A percentile compares a stretch with the other conserved stretches of the same genome.
Conservation (phyloP, 2,329 filamentous ascomycete genomes). For the Mollisia scopiformis region DNA sequence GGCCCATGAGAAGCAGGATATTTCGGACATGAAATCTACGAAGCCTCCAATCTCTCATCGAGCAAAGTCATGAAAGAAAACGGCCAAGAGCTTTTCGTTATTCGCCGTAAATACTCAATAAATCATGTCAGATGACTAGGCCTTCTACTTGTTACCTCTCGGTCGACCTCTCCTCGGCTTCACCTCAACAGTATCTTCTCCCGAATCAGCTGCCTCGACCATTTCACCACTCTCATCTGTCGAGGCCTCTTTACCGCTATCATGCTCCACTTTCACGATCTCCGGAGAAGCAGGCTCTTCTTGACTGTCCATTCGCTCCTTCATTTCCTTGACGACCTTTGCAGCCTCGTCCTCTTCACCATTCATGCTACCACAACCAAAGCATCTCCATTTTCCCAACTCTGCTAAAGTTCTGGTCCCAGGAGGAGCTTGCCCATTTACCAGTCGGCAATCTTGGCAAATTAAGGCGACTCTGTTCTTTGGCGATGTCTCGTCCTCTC, state of each 20-base stretch:
- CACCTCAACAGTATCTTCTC: conserved; percentile 18
- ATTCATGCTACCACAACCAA: conserved; percentile 80
- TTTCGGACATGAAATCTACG: background rate
- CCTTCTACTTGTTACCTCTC: conserved; percentile 27
- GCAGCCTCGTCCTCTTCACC: conserved; percentile 81
- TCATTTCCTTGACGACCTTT: conserved; percentile 56
- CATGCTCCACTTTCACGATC: conserved; percentile 6
- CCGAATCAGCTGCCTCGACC: conserved; percentile 5
- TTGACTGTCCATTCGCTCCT: conserved; percentile 30
- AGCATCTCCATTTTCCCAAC: conserved; percentile 85
- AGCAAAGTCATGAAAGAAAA: background rate
- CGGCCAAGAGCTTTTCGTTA: too few relatives aligned
- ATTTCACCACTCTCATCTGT: conserved; percentile 13
- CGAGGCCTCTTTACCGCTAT: conserved; percentile 3
- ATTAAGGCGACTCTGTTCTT: conserved; percentile 91
- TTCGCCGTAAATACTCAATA: background rate
- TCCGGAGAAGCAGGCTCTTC: conserved; percentile 19
- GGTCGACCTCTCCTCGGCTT: conserved; percentile 24
- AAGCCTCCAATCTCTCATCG: background rate
- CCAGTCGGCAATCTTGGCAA: conserved; percentile 78
- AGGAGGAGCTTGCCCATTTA: conserved; percentile 94
- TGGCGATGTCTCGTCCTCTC: conserved; percentile 90
- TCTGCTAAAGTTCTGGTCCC: conserved; percentile 78
- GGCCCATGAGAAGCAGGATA: too few relatives aligned
- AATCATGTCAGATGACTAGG: conserved; percentile 10